These are phyloP conservation scores for Camellia oleifera DNA, from an alignment of 179 eudicot species.

Conservation along the genomic window DNA sequence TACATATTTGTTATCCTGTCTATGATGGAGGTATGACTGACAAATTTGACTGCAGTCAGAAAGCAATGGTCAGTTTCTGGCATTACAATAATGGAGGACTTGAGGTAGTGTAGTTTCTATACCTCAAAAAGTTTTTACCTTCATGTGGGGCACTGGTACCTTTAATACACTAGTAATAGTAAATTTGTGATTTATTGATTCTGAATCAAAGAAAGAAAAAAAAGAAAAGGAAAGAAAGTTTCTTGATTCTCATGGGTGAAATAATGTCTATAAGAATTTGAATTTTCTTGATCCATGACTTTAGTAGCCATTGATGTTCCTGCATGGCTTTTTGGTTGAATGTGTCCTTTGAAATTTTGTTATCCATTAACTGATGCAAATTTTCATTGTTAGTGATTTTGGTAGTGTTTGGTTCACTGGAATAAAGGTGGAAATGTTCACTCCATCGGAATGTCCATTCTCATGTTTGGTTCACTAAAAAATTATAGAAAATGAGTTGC, in stretches of 20 bases:
- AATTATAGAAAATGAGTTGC: too few relatives aligned
- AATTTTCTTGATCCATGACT: background rate
- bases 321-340: too few relatives aligned
- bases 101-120: background rate
- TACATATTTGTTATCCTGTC: background rate
- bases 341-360: background rate
- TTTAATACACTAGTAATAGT: background rate
- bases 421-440: too few relatives aligned
- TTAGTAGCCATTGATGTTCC: background rate
- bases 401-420: too few relatives aligned
- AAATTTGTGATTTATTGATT: background rate
- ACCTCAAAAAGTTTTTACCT: background rate
- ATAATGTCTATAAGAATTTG: background rate
- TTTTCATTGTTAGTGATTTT: background rate
- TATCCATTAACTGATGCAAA: background rate
- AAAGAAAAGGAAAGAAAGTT: background rate
- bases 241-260: background rate
- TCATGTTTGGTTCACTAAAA: too few relatives aligned
- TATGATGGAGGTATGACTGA: background rate
- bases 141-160: background rate
- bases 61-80: background rate
- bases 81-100: background rate
- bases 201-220: background rate
- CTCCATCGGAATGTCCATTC: too few relatives aligned
- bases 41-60: background rate